Base-by-base conservation (phyloP, 2,329 filamentous ascomycete genomes). In the Penicillium sclerotigenum region DNA sequence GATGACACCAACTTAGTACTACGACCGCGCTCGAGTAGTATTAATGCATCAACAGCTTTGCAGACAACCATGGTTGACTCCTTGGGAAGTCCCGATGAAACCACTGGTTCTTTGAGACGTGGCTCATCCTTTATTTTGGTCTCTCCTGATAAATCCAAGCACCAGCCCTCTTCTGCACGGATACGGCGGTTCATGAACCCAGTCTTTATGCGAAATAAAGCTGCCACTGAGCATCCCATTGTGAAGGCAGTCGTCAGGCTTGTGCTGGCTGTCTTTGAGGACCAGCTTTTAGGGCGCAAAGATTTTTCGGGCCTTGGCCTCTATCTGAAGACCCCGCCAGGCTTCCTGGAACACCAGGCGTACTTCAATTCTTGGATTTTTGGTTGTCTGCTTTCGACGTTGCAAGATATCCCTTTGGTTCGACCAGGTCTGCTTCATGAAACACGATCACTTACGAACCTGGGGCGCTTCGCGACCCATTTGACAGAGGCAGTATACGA, bases 321-420 rank as follows among this genome's bases (percentile, higher is more conserved):
- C 10, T 96, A 90, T 67, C 78, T 90, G 51, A 96, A 94, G 70
- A 88, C 93, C 0, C 94, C 95, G 1, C 91, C 94, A 0, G 92
- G 93, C 0, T 96, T 96, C 67, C 85, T 93, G 63, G 94, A 97
- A 69, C 91, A 97, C 64, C 92, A 97, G 67, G 91, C 91, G 0
- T 96, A 92, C 70, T 97, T 99, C 63, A 91, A 96, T 69, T 96
- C 94, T 0, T 97, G 92, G 68, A 78, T 97, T 3, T 78, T 97
- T 20, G 84, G 87, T 28, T 88, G 87, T 61, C 86, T 89, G 0
- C 82, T 97, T 43, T 82, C 85, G 3, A 84, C 88, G 29, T 76
- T 96, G 16, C 83, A 84, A 33, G 88, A 83, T 55, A 80, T 84
- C 22, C 81, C 97, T 9, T 85, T 90, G 58, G 75, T 87, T 2